phyloP scores from a whole-genome alignment of 2,329 filamentous ascomycete species.

The Xylaria polymorpha region DNA sequence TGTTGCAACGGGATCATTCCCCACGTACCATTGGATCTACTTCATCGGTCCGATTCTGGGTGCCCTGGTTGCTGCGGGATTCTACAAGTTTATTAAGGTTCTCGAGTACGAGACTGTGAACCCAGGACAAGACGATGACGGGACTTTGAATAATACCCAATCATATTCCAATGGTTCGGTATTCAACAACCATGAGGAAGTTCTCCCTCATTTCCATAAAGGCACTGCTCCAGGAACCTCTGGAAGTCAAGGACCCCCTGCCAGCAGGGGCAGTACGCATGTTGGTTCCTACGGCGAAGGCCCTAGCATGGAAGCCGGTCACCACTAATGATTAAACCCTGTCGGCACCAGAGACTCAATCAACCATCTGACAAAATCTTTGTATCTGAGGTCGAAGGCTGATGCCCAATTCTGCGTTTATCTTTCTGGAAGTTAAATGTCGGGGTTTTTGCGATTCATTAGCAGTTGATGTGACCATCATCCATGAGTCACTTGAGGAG shows the following conservation, averaged over 20 bases:
- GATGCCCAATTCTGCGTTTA: background rate
- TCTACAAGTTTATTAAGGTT: slow-evolving; percentile 43
- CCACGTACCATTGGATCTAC: slow-evolving; percentile 52
- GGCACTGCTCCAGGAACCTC: background rate
- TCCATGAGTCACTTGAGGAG: background rate
- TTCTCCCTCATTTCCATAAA: background rate
- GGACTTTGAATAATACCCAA: slow-evolving; percentile 1
- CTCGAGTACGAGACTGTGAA: slow-evolving; percentile 47
- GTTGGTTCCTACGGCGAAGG: slow-evolving; percentile 33
- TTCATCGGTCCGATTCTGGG: slow-evolving; percentile 55
- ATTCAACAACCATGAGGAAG: background rate
- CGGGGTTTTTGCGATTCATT: background rate
- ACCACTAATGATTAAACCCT: background rate
- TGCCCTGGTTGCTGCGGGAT: slow-evolving; percentile 51
- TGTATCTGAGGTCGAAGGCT: background rate
- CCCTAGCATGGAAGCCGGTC: slow-evolving; percentile 37
- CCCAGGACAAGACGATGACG: slow-evolving; percentile 33
- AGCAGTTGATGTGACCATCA: background rate
- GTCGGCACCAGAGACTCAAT: background rate
- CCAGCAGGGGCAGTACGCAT: slow-evolving; percentile 21
- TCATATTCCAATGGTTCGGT: background rate
- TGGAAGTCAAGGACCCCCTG: slow-evolving; percentile 1
- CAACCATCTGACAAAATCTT: background rate
- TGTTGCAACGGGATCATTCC: slow-evolving; percentile 45
- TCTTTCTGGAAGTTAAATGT: background rate